Evolutionary conservation across 202 grass and related monocot genomes (phyloP).

Genomic region (Brachypodium distachyon): DNA sequence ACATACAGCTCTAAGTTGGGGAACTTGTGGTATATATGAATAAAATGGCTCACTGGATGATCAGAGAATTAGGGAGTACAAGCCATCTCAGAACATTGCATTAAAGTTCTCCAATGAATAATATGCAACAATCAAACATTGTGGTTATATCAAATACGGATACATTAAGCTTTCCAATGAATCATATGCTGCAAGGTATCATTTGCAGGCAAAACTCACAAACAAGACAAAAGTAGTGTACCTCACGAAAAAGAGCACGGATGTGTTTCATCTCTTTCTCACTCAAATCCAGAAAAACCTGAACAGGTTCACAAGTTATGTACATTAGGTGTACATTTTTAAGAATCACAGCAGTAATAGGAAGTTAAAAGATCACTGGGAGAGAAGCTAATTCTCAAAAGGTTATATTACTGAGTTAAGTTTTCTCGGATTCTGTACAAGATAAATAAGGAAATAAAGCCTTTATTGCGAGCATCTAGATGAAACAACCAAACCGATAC

Average conservation of each 20-base stretch:
- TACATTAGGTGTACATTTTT: slow-evolving; percentile 4
- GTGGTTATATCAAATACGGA: neutral
- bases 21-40: slow-evolving; percentile 5
- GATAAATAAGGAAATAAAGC: neutral
- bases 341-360: neutral
- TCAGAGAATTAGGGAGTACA: neutral
- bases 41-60: neutral
- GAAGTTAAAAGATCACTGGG: neutral
- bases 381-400: slow-evolving; percentile 1
- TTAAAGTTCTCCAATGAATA: neutral
- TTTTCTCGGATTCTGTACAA: neutral
- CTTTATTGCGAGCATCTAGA: neutral
- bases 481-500: neutral
- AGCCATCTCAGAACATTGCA: neutral
- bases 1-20: neutral
- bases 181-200: neutral
- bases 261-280: slow-evolving; percentile 82
- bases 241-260: slow-evolving; percentile 67
- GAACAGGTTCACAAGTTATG: slow-evolving; percentile 21
- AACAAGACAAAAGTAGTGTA: slow-evolving; percentile 20
- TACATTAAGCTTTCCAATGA: neutral
- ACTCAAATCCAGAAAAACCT: slow-evolving; percentile 81
- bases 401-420: neutral
- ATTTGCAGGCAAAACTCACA: neutral
- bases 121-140: neutral